Percentiles rank a stretch among this genome's conserved stretches.
phyloP scores from a whole-genome alignment of 2,329 filamentous ascomycete genomes.

The Coleophoma cylindrospora region DNA sequence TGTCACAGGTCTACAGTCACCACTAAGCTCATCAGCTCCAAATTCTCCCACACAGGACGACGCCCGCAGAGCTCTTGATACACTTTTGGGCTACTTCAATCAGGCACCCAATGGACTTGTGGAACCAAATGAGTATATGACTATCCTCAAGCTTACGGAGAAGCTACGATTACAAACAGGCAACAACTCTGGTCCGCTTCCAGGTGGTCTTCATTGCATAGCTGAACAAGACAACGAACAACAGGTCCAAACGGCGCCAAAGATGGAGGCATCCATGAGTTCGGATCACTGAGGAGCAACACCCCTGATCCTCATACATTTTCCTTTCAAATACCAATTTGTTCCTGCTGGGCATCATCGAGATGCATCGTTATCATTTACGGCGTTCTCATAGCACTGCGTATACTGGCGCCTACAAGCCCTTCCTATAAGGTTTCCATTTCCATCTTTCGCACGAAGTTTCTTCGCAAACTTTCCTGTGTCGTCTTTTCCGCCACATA shows the following conservation, averaged over 20 bases:
- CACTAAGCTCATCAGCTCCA: conserved; percentile 48
- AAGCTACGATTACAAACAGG: conserved; percentile 66
- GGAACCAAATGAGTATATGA: conserved; percentile 72
- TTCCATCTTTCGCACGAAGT: no score
- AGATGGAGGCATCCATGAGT: conserved; percentile 26
- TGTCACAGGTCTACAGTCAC: conserved; percentile 29
- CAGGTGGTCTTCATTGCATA: conserved; percentile 33
- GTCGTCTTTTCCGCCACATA: not conserved
- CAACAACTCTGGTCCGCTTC: conserved; percentile 21
- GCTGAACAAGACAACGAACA: conserved; percentile 26
- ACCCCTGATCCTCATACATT: conserved; percentile 9
- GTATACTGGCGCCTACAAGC: conserved; percentile 10
- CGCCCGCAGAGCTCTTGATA: conserved; percentile 73
- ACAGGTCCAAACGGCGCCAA: conserved; percentile 12
- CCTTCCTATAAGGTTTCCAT: not conserved
- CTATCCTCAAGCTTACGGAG: conserved; percentile 78
- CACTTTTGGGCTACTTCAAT: conserved; percentile 76
- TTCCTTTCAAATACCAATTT: not conserved
- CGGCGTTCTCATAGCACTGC: conserved; percentile 1
- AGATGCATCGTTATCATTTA: no score
- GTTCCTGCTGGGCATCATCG: no score
- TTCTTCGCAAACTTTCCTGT: not conserved
- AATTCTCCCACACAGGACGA: conserved; percentile 78
- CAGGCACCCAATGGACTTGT: conserved; percentile 61
- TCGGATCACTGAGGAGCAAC: conserved; percentile 14